These are phyloP conservation scores for Cryptococcus jaspeensis DNA, from an alignment of 1,284 basidiomycete genomes.

Conservation along the genomic window DNA sequence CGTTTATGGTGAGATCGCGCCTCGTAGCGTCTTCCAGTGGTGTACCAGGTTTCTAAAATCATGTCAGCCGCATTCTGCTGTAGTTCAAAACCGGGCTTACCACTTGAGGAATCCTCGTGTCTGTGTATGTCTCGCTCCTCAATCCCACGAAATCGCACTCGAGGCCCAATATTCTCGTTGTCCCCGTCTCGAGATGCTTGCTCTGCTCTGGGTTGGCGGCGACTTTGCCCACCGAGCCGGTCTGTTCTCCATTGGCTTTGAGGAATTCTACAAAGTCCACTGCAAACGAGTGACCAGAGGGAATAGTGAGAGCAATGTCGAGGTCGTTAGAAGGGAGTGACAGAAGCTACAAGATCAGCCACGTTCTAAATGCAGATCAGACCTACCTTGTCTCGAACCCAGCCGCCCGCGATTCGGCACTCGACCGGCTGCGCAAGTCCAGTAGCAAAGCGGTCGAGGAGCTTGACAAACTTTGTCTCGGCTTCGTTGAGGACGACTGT, in stretches of 20 bases:
- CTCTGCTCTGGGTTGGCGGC: slow-evolving; percentile 95
- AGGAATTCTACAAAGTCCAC: slow-evolving; percentile 72
- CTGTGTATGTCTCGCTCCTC: slow-evolving; percentile 86
- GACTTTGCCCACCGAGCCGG: slow-evolving; percentile 70
- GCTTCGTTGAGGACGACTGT: slow-evolving; percentile 27
- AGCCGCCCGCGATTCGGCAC: slow-evolving; percentile 89
- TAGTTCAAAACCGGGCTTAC: slow-evolving; percentile 56
- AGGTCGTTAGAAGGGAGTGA: slow-evolving; percentile 84
- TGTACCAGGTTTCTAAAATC: slow-evolving; percentile 87
- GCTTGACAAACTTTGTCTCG: slow-evolving; percentile 39
- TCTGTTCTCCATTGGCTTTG: slow-evolving; percentile 57
- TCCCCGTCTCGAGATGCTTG: slow-evolving; percentile 96
- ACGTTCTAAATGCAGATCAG: not conserved
- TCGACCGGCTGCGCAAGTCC: slow-evolving; percentile 53
- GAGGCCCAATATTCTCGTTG: slow-evolving; percentile 76
- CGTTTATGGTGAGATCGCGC: slow-evolving; percentile 93
- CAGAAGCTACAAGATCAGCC: slow-evolving; percentile 63
- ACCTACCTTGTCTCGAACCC: slow-evolving; percentile 93
- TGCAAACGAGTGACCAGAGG: slow-evolving; percentile 91
- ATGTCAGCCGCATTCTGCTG: not conserved
- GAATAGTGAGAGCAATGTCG: slow-evolving; percentile 83
- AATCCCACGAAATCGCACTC: slow-evolving; percentile 96
- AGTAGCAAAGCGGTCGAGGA: slow-evolving; percentile 45
- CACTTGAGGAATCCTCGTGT: slow-evolving; percentile 86
- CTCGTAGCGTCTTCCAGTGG: slow-evolving; percentile 87